Evolutionary conservation across 2,329 filamentous ascomycete genomes (phyloP), one percentile per base, ranked within the genome.

Genomic region (Grosmannia penicillata): DNA sequence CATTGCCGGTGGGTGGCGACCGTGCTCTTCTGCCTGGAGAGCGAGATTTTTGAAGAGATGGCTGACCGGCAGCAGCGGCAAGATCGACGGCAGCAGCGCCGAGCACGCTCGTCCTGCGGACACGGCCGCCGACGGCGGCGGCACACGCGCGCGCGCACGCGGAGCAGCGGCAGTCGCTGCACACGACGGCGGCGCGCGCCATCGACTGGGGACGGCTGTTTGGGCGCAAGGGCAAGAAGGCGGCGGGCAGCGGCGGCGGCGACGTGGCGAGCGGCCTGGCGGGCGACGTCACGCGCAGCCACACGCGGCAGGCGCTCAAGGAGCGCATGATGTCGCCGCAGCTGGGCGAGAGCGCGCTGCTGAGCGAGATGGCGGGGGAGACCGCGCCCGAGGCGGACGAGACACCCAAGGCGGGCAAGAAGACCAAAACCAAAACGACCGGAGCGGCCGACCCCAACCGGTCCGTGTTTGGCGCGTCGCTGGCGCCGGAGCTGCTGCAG

Each of bases 291-390:
- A 32, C 49, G 24, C 50, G 56, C 33, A 50, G 60, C n/a, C 42
- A 53, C 13, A 48, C 46, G 14, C 52, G 55, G 28, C 48, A 54
- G 27, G 55, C 62, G 43, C 55, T 67, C 37, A 57, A 66, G 47
- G 55, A 62, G 45, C 50, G 60, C 46, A 61, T 67, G 53, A 53
- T 57, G 53, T 53, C 59, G 47, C 61, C 62, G 31, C 59, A 61
- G 13, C 54, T 65, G 32, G 44, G 41, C 24, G 58, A 65, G 34
- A 66, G 74, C 49, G 77, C 72, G 39, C 66, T 84, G 48, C 73
- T 82, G 41, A 69, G 80, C 38, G 64, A 68, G 44, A 59, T 68
- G 45, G 59, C 45, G 35, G 43, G 47, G 42, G 65, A 33, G 30
- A 43, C 45, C 38, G 38, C 26, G 13, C 13, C 8, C 17, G n/a